phyloP scores from a whole-genome alignment of 805 yeast species.

The Yamadazyma takamatsuzukensis region DNA sequence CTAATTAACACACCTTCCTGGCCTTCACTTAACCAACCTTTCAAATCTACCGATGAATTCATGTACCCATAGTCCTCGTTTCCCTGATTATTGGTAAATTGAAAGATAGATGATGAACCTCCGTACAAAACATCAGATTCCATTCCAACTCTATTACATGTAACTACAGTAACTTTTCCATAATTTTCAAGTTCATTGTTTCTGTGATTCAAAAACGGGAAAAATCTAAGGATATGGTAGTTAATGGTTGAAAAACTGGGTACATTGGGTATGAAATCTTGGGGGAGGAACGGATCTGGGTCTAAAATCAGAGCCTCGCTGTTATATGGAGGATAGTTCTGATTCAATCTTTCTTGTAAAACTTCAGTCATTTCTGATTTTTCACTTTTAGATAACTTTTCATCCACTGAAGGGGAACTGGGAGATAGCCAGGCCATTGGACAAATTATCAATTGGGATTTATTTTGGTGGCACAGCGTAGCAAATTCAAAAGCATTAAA shows the following conservation, averaged over 20 bases:
- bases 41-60: conserved; percentile 49
- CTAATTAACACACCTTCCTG: conserved; percentile 61
- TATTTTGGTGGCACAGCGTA: conserved; percentile 41
- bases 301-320: too few species aligned
- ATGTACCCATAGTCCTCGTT: conserved; percentile 33
- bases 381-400: conserved; percentile 5
- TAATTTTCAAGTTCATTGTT: conserved; percentile 20
- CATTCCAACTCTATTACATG: conserved; percentile 75
- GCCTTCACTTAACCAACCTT: conserved; percentile 60
- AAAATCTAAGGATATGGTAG: conserved; percentile 73
- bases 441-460: conserved; percentile 56
- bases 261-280: conserved; percentile 18
- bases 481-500: conserved; percentile 74
- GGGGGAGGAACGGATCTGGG: too few species aligned
- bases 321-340: background rate
- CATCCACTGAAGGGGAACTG: conserved; percentile 39
- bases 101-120: conserved; percentile 58
- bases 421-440: conserved; percentile 87
- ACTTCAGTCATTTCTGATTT: conserved; percentile 11
- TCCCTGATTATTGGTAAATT: conserved; percentile 38
- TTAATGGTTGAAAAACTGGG: conserved; percentile 52
- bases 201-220: conserved; percentile 52
- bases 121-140: conserved; percentile 68
- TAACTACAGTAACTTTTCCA: conserved; percentile 36
- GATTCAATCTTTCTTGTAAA: background rate